These are phyloP conservation scores for Eucalyptus tenuipes DNA, from an alignment of 345 rosid genomes.

Conservation along the genomic window DNA sequence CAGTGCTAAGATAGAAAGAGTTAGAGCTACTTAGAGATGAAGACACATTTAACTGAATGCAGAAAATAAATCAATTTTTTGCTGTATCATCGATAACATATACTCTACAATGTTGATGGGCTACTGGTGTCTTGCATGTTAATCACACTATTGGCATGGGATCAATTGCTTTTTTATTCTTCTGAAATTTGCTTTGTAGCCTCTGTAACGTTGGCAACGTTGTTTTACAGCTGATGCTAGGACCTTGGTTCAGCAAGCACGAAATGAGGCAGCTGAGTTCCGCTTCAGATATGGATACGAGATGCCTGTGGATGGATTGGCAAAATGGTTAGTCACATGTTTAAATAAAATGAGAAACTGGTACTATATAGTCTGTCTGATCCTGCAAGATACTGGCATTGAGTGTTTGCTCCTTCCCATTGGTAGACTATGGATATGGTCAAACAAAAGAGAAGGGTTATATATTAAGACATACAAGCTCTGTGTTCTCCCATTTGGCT, in stretches of 20 bases:
- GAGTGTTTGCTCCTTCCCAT: not conserved
- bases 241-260: constrained; percentile 94
- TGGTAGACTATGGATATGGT: not conserved
- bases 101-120: not conserved
- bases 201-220: not conserved
- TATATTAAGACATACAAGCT: not conserved
- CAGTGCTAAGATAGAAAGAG: not conserved
- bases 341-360: not conserved
- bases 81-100: not conserved
- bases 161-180: not conserved
- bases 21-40: not conserved
- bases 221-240: constrained; percentile 84
- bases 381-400: not conserved
- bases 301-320: constrained; percentile 90
- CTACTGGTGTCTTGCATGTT: not conserved
- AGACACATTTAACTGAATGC: not conserved
- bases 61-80: not conserved
- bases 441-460: not conserved
- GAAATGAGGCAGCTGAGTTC: constrained; percentile 99
- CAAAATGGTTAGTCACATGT: constrained; percentile 39
- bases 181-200: not conserved
- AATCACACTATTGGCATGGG: not conserved
- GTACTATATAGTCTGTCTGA: not conserved
- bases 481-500: not conserved
- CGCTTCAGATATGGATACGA: constrained; percentile 92